A percentile compares a stretch with the other conserved stretches of the same genome.
phyloP scores from a whole-genome alignment of 495 filamentous ascomycete species.

The Aspergillus leporis region DNA sequence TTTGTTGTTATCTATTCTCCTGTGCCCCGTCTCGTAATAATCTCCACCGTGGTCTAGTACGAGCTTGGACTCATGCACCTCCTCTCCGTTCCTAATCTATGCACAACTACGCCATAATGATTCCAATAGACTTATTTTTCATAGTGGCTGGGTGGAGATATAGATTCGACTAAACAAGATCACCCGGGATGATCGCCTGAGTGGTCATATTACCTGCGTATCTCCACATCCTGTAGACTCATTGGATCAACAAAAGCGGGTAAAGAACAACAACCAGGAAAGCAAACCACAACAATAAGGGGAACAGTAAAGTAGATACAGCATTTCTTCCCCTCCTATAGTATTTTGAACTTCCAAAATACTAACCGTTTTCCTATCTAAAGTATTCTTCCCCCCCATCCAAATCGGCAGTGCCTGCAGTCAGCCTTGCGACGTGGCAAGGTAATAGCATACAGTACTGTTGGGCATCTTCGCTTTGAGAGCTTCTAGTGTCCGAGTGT shows the following conservation, averaged over 20 bases:
- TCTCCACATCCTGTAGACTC: not conserved
- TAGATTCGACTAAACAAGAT: not conserved
- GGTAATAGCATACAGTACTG: not conserved
- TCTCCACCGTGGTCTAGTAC: not conserved
- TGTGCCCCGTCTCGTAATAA: not conserved
- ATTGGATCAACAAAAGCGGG: not conserved
- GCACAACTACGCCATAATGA: not conserved
- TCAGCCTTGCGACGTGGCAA: conserved; percentile 1
- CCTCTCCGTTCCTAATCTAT: not conserved
- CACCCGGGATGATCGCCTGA: not conserved
- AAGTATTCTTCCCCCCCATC: not conserved
- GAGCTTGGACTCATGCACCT: not conserved
- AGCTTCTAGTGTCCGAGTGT: not conserved
- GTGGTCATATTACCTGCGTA: not conserved
- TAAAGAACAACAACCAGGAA: not conserved
- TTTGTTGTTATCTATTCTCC: not conserved
- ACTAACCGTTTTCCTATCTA: not conserved
- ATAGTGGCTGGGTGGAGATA: not conserved
- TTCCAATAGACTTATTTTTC: not conserved
- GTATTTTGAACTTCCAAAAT: not conserved
- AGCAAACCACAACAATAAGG: too few species aligned
- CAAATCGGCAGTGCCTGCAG: not conserved
- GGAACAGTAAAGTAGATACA: too few species aligned
- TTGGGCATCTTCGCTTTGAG: not conserved
- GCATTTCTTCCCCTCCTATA: not conserved